Base-by-base conservation (phyloP, 75 land plant species). In the Pseudotsuga menziesii region DNA sequence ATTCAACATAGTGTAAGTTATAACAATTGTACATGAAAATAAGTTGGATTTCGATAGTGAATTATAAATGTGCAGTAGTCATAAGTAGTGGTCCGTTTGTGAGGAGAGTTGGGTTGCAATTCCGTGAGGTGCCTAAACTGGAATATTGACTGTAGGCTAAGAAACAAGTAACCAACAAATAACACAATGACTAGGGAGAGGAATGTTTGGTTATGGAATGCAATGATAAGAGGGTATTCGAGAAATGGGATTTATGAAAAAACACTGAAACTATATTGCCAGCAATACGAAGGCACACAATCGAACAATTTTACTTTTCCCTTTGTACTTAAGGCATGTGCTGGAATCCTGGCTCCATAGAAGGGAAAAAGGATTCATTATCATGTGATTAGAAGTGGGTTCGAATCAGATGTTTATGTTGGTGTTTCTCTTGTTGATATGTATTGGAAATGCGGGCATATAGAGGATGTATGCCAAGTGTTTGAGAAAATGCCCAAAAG, bases 251-350 rank as follows among this genome's bases (percentile, higher is more conserved):
- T 70, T 19, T 75, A 76, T 56, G 89, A 91, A 59, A 87, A 87
- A 89, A 92, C 92, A 23, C 17, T 92, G 83, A 86, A 85, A 5
- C 66, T 92, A 16, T 92, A 87, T 55, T 78, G 71, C 70, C 90
- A 89, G 94, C 85, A 78, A 56, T 86, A 89, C 32, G 87, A 86
- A 7, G 91, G 82, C 27, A 82, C 83, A 27, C 80, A 77, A 63
- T 89, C 91, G 1, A 93, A 92, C 58, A 22, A 48, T 32, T 84
- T 74, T 81, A 84, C 93, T 9, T 92, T 88, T 59, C 89, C 89
- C 4, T 76, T 85, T 0, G 92, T 79, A 56, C 44, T 92, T 4
- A 86, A 88, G 56, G 93, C 95, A 17, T 92, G 93, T 52, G 83
- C 78, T 20, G 85, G 86, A 6, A 14, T 86, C 8, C 85, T 87